These are phyloP conservation scores for Quercus bicolor DNA, from an alignment of 306 rosid species.

Conservation along the genomic window DNA sequence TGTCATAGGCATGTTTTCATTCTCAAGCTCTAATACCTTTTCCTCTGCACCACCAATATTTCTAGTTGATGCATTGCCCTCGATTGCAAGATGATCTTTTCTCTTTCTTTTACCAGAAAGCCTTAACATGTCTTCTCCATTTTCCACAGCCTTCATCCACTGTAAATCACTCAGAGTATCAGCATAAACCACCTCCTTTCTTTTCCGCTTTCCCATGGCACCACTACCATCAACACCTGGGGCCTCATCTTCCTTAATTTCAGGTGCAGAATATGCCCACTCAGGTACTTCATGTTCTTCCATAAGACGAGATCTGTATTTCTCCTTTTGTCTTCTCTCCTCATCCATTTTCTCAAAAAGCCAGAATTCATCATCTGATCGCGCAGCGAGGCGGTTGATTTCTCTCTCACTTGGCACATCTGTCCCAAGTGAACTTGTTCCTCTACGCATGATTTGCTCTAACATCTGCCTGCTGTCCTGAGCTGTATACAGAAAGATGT, in stretches of 20 bases:
- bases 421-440: constrained; percentile 90
- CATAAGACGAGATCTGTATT: constrained; percentile 88
- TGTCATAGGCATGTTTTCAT: constrained; percentile 32
- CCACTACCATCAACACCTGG: constrained; percentile 35
- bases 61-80: constrained; percentile 41
- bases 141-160: constrained; percentile 96
- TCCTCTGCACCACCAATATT: constrained; percentile 41
- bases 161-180: constrained; percentile 85
- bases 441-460: constrained; percentile 98
- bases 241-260: constrained; percentile 43
- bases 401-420: constrained; percentile 99
- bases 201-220: constrained; percentile 71
- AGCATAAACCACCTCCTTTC: constrained; percentile 84
- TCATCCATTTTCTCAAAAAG: constrained; percentile 97
- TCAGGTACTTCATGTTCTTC: constrained; percentile 98
- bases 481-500: constrained; percentile 54
- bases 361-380: constrained; percentile 96
- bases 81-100: constrained; percentile 45
- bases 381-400: constrained; percentile 97
- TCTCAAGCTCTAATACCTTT: constrained; percentile 32
- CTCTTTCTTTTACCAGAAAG: constrained; percentile 51
- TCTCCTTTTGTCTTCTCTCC: constrained; percentile 92
- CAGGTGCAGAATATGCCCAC: constrained; percentile 79
- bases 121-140: constrained; percentile 65
- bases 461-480: constrained; percentile 98